Percentiles rank a stretch among this genome's conserved stretches.
Evolutionary conservation across 495 filamentous ascomycete genomes (phyloP).

Genomic region (Tuber aestivum): DNA sequence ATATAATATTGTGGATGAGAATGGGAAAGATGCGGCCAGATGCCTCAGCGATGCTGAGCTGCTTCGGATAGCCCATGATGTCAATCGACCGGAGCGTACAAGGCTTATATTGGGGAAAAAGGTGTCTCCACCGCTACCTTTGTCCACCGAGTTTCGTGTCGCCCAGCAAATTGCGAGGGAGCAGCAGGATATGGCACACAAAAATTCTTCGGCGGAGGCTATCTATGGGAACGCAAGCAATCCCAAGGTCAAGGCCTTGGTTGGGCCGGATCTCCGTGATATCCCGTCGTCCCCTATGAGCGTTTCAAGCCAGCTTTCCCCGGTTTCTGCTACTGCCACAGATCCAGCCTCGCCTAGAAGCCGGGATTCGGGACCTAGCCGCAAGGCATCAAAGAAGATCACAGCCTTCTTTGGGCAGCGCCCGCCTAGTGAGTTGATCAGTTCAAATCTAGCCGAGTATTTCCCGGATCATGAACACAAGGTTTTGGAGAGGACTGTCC

Average conservation of each 20-base stretch:
- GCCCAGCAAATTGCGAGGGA: conserved; percentile 42
- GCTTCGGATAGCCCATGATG: conserved; percentile 73
- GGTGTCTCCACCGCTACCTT: conserved; percentile 36
- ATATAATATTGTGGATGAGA: conserved; percentile 77
- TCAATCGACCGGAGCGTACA: conserved; percentile 69
- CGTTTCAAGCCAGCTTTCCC: conserved; percentile 26
- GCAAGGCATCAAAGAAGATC: conserved; percentile 41
- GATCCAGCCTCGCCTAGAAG: conserved; percentile 28
- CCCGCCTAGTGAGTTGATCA: conserved; percentile 94
- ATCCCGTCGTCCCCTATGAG: conserved; percentile 24
- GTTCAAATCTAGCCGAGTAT: conserved; percentile 88
- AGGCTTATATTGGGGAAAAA: conserved; percentile 69
- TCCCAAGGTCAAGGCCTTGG: conserved; percentile 32
- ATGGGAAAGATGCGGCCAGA: conserved; percentile 68
- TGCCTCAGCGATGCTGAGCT: conserved; percentile 77
- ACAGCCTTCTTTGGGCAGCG: conserved; percentile 73
- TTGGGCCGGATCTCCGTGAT: conserved; percentile 30
- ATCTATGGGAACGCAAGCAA: conserved; percentile 31
- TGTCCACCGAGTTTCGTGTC: conserved; percentile 34
- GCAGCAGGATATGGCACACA: conserved; percentile 33
- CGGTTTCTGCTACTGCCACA: conserved; percentile 21
- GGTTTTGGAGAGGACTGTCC: conserved; percentile 87
- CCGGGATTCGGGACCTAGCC: conserved; percentile 23
- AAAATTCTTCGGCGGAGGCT: conserved; percentile 22
- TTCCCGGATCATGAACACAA: conserved; percentile 92